phyloP scores from a whole-genome alignment of 345 rosid genomes.

The Lepidium didymum region DNA sequence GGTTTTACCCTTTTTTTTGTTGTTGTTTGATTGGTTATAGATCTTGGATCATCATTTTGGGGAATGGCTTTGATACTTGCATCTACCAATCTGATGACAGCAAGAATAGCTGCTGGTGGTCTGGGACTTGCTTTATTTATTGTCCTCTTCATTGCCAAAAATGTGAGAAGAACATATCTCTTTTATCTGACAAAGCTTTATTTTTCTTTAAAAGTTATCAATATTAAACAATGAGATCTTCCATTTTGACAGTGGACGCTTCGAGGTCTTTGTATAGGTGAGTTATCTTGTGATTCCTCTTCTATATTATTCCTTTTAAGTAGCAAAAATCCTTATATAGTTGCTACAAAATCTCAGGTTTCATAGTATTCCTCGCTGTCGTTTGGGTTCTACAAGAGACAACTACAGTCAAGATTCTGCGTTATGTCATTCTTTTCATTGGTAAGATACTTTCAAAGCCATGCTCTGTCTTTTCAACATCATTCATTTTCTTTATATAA shows the following conservation, averaged over 20 bases:
- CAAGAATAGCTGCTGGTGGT: conserved; percentile 93
- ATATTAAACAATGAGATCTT: background rate
- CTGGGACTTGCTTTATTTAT: conserved; percentile 65
- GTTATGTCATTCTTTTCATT: conserved; percentile 88
- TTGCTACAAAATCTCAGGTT: conserved; percentile 41
- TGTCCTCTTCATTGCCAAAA: conserved; percentile 83
- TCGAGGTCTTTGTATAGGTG: conserved; percentile 88
- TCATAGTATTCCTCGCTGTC: conserved; percentile 71
- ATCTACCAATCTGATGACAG: conserved; percentile 74
- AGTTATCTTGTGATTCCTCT: conserved; percentile 12
- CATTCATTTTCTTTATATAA: background rate
- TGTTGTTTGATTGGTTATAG: conserved; percentile 32
- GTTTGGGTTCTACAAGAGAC: conserved; percentile 89
- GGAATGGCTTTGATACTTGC: conserved; percentile 97
- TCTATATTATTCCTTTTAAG: background rate
- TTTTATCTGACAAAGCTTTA: background rate
- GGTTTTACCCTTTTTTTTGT: background rate
- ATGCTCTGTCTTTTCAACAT: background rate
- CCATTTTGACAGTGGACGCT: conserved; percentile 77
- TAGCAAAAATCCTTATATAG: background rate
- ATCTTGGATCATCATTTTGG: conserved; percentile 99
- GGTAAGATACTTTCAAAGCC: conserved; percentile 39
- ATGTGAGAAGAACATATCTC: conserved; percentile 43
- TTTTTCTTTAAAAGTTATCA: conserved; percentile 1
- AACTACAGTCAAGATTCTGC: conserved; percentile 66